These are phyloP conservation scores for Sisymbrium irio DNA, from an alignment of 345 rosid species.

Conservation along the genomic window DNA sequence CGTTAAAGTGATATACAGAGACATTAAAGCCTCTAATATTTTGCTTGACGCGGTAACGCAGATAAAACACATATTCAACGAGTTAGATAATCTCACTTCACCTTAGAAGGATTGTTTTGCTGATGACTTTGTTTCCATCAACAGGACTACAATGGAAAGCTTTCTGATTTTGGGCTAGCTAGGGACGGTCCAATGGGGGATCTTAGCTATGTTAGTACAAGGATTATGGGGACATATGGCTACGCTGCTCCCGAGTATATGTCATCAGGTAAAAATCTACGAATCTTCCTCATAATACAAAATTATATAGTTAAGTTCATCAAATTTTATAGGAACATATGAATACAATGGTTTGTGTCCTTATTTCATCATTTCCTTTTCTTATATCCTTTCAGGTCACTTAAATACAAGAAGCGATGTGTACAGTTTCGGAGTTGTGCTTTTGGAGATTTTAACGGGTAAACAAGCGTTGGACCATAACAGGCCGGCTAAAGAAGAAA, in stretches of 20 bases:
- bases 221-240: constrained; percentile 94
- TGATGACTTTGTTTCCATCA: constrained; percentile 9
- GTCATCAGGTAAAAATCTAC: constrained; percentile 54
- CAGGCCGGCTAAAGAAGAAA: constrained; percentile 74
- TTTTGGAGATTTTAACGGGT: constrained; percentile 86
- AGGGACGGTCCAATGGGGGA: constrained; percentile 87
- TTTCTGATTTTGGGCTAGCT: constrained; percentile 93
- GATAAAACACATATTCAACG: background rate
- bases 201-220: constrained; percentile 78
- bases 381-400: constrained; percentile 48
- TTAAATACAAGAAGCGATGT: constrained; percentile 77
- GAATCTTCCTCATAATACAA: background rate
- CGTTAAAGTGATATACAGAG: constrained; percentile 85
- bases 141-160: constrained; percentile 75
- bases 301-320: background rate
- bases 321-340: background rate
- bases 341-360: background rate
- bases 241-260: constrained; percentile 44
- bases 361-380: background rate
- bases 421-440: constrained; percentile 90
- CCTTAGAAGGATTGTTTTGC: background rate
- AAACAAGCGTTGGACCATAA: constrained; percentile 76
- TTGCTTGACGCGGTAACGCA: constrained; percentile 68
- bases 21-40: constrained; percentile 84
- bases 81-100: background rate